Conservation (phyloP, 2,329 filamentous ascomycete species). For the Venturia carpophila region DNA sequence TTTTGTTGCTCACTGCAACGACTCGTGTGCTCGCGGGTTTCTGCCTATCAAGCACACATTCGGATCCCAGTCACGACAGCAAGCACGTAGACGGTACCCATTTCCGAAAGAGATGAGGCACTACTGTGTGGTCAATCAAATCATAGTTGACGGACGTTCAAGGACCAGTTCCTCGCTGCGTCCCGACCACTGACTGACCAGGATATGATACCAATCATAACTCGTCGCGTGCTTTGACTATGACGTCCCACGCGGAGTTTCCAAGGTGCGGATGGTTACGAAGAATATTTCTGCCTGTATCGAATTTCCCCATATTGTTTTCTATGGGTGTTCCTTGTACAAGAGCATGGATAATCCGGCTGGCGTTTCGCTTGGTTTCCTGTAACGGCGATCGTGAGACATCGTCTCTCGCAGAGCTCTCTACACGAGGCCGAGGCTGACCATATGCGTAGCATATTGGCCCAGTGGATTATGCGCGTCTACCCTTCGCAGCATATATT, state of each 20-base stretch:
- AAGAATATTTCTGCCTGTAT: neutral
- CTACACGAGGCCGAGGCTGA: conserved; percentile 11
- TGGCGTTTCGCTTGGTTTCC: conserved; percentile 3
- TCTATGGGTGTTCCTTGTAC: neutral
- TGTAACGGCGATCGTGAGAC: conserved; percentile 14
- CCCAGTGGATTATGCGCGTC: neutral
- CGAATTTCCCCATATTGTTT: conserved; percentile 17
- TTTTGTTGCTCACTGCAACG: neutral
- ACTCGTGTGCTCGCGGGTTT: neutral
- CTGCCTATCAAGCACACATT: neutral
- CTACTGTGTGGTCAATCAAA: neutral
- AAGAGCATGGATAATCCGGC: neutral
- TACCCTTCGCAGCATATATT: conserved; percentile 4
- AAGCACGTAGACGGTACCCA: neutral
- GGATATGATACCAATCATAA: neutral
- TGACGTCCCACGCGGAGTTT: neutral
- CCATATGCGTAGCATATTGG: conserved; percentile 6
- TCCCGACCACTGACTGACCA: neutral
- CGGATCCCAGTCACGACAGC: neutral
- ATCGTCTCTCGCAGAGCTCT: neutral
- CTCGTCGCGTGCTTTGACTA: neutral
- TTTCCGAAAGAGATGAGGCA: neutral
- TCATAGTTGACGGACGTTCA: neutral
- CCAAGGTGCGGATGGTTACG: neutral
- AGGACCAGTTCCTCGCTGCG: conserved; percentile 1